These are phyloP conservation scores for Luzula sylvatica DNA, from an alignment of 176 grass and related monocot species.

Conservation along the genomic window DNA sequence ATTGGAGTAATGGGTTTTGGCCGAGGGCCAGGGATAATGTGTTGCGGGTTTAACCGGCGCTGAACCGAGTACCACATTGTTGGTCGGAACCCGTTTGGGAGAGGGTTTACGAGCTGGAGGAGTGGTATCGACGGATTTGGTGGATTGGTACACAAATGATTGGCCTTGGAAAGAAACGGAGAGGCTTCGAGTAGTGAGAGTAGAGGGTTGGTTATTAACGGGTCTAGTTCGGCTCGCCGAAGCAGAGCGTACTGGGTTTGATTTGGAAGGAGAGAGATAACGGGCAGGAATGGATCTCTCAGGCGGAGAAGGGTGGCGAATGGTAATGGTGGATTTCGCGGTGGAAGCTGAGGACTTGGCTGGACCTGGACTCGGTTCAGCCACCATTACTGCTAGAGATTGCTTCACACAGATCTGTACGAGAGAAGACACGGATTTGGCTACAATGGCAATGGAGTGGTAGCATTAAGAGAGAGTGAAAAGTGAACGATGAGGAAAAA, in stretches of 20 bases:
- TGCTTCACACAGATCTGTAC: slow-evolving; percentile 33
- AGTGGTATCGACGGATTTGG: slow-evolving; percentile 54
- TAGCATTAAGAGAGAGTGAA: slow-evolving; percentile 28
- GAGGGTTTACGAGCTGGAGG: slow-evolving; percentile 48
- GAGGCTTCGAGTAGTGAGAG: slow-evolving; percentile 75
- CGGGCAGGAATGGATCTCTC: slow-evolving; percentile 36
- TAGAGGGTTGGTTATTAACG: slow-evolving; percentile 18
- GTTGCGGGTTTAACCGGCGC: slow-evolving; percentile 23
- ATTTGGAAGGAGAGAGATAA: slow-evolving; percentile 40
- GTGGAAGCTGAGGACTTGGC: slow-evolving; percentile 31
- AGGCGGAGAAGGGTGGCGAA: slow-evolving; percentile 12
- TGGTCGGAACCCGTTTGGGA: slow-evolving; percentile 17
- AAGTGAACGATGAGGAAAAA: slow-evolving; percentile 19
- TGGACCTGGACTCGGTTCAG: slow-evolving; percentile 39
- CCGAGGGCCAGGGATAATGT: slow-evolving; percentile 51
- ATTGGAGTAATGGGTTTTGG: slow-evolving; percentile 43
- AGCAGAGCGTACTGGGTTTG: slow-evolving; percentile 42
- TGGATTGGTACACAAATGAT: slow-evolving; percentile 76
- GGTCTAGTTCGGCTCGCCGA: slow-evolving; percentile 55
- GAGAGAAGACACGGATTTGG: slow-evolving; percentile 16
- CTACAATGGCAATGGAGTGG: neutral
- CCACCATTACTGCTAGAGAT: slow-evolving; percentile 45
- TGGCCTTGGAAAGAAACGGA: slow-evolving; percentile 97
- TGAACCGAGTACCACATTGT: slow-evolving; percentile 35
- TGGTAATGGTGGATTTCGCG: too few species aligned